Base-by-base conservation (phyloP, 164 flowering plant genomes). In the Liquidambar formosana region DNA sequence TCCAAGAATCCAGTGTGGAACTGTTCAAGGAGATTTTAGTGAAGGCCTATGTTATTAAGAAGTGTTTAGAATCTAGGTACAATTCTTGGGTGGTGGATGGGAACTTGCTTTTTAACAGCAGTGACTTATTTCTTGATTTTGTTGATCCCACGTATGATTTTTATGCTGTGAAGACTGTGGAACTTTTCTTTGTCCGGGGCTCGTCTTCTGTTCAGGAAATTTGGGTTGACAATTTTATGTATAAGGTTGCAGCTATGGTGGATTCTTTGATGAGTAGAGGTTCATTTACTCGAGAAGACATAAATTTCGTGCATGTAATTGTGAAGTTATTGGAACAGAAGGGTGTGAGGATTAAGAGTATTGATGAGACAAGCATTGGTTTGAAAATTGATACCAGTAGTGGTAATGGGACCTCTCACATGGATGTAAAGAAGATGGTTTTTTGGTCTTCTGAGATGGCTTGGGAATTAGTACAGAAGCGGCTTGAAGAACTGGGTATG, bases 371-470 rank as follows among this genome's bases (percentile, higher is more conserved):
- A 25, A 75, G 71, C 19, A 54, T 82, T 46, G 82, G 74, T 3
- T 14, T 75, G 60, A 69, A 80, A 28, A 51, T 87, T 54, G 81
- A 66, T 61, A 38, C 11, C 9, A 46, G 28, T 3, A 45, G 53
- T 49, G 61, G n/a, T 4, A 80, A 78, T 65, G 68, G 65, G 61
- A 69, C 86, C n/a, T 75, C 76, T 16, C 43, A 70, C 4, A 72
- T 45, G 58, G 72, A 48, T 64, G 72, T 68, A 25, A 75, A 78
- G 64, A 82, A 84, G 71, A 46, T 86, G 63, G 79, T 85, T 10
- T 80, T 77, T 66, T 93, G 97, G 97, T 75, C 90, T 51, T 61
- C 77, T 21, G 85, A 73, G 5, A 57, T 68, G 61, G 78, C 63
- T 44, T 41, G 66, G 22, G 78, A 76, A 71, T 10, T 58, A 14